Base-by-base conservation (phyloP, 495 filamentous ascomycete genomes). In the Penicillium antarcticum region DNA sequence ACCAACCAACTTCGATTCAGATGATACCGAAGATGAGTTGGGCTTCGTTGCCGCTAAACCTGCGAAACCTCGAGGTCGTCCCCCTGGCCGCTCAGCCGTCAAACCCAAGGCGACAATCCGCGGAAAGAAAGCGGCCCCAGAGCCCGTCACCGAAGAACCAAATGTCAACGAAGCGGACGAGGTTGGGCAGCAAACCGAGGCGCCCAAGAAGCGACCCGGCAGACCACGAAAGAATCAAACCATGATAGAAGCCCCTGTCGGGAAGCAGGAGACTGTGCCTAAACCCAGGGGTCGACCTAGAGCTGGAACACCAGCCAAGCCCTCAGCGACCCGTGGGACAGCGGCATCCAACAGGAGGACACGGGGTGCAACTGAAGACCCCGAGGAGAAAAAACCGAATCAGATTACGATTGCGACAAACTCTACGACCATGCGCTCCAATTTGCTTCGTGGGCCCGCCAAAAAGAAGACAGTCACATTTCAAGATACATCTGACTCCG, bases 391-490 rank as follows among this genome's bases (percentile, higher is more conserved):
- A n/a, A 53, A 55, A 3, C 53, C 59, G 0, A 65, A 41, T 38
- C 56, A 62, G 7, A 60, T 70, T 9, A 48, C 51, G 12, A 63
- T 72, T 39, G 48, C 63, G 12, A 71, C 66, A 0, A 65, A 65
- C 23, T 71, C 72, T 6, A 60, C 61, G 11, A 43, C 48, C 0
- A 60, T 68, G 53, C 63, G 66, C 7, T 71, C 71, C 21, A 73
- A 72, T 45, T 39, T 73, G n/a, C 48, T 72, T 33, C 67, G 65
- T 11, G 71, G 70, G 3, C 68, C 69, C 11, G 73, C 72, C 1
- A 73, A 75, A 38, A 78, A 74, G 64, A 82, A 82, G 57, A 79
- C 64, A 17, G 79, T 82, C 24, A 80, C 76, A 4, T 82, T 82
- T 51, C 67, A 74, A 51, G 75, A 79, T 40, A 39, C 67, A 5